Evolutionary conservation across 2,329 filamentous ascomycete genomes (phyloP).

Genomic region (Fusarium globosum): DNA sequence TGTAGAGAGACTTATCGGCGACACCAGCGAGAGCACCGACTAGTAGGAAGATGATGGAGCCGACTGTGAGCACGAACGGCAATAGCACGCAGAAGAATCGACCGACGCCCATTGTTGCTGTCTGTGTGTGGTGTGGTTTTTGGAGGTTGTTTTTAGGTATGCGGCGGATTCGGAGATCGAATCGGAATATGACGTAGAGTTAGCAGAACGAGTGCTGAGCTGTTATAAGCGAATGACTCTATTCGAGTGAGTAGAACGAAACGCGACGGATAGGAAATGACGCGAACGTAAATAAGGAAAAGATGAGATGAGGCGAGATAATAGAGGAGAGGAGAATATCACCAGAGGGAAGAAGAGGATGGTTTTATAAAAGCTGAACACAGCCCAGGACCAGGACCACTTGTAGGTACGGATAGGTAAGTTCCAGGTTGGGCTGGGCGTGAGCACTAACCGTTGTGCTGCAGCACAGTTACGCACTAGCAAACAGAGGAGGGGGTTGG

Average conservation of each 20-base stretch:
- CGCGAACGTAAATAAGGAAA: slow-evolving; percentile 18
- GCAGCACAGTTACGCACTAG: slow-evolving; percentile 3
- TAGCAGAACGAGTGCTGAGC: slow-evolving; percentile 27
- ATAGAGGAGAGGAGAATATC: not conserved
- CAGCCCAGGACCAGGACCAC: not conserved
- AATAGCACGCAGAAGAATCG: slow-evolving; percentile 87
- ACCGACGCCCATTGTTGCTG: slow-evolving; percentile 68
- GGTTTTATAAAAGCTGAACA: slow-evolving; percentile 40
- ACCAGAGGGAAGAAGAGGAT: slow-evolving; percentile 22
- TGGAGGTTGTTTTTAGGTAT: slow-evolving; percentile 11
- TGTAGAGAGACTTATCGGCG: slow-evolving; percentile 65
- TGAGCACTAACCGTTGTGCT: slow-evolving; percentile 19
- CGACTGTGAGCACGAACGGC: slow-evolving; percentile 85
- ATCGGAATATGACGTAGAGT: slow-evolving; percentile 40
- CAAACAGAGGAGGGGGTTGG: slow-evolving; percentile 25
- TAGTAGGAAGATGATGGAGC: slow-evolving; percentile 76
- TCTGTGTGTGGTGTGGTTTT: not conserved
- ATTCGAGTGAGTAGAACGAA: slow-evolving; percentile 11
- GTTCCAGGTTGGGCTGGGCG: slow-evolving; percentile 14
- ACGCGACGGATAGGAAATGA: slow-evolving; percentile 4
- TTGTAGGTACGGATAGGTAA: not conserved
- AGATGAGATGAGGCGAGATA: slow-evolving; percentile 18
- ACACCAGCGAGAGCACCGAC: slow-evolving; percentile 67
- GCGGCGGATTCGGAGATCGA: slow-evolving; percentile 15
- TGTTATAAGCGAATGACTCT: slow-evolving; percentile 31